A percentile compares a stretch with the other conserved stretches of the same genome.
These are phyloP conservation scores for Powellomyces hirtus DNA, from an alignment of 192 early-diverging fungal genomes.

Conservation along the genomic window DNA sequence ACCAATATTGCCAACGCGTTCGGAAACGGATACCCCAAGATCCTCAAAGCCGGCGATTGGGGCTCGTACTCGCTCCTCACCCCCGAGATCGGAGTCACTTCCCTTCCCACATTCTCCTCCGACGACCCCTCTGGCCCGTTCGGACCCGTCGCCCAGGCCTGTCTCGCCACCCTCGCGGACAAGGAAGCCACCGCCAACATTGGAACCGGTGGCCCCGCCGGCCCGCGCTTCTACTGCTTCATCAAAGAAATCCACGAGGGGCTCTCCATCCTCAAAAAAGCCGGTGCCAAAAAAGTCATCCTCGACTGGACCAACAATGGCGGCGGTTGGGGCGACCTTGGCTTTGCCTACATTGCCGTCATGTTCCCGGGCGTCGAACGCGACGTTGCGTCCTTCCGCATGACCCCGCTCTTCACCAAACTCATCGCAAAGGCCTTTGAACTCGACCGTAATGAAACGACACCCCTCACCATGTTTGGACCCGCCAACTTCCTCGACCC, in stretches of 20 bases:
- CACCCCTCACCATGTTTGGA: slow-evolving; percentile 30
- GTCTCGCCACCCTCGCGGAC: slow-evolving; percentile 1
- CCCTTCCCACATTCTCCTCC: slow-evolving; percentile 17
- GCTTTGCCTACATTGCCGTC: not conserved
- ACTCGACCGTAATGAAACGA: slow-evolving; percentile 16
- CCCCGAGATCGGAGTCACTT: slow-evolving; percentile 10
- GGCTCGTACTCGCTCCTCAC: slow-evolving; percentile 14
- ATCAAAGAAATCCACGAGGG: slow-evolving; percentile 30
- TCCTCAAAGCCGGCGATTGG: slow-evolving; percentile 7
- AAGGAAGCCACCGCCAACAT: slow-evolving; percentile 15
- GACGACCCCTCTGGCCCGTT: not conserved
- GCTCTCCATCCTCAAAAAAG: slow-evolving; percentile 17
- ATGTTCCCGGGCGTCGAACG: slow-evolving; percentile 21
- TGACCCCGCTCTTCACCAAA: not conserved
- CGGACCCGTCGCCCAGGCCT: not conserved
- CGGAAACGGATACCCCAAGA: slow-evolving; percentile 24
- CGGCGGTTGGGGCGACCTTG: slow-evolving; percentile 35
- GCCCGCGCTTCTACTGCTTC: slow-evolving; percentile 21
- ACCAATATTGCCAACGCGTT: slow-evolving; percentile 11
- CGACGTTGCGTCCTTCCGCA: slow-evolving; percentile 14
- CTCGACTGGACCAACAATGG: slow-evolving; percentile 38
- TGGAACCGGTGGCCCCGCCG: slow-evolving; percentile 26
- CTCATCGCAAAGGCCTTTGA: slow-evolving; percentile 16
- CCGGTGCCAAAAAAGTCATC: slow-evolving; percentile 29
- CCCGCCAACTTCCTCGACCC: slow-evolving; percentile 30